Evolutionary conservation across 192 early-diverging fungal genomes (phyloP), one percentile per base, ranked within the genome.

Genomic region (Coemansia sp.): DNA sequence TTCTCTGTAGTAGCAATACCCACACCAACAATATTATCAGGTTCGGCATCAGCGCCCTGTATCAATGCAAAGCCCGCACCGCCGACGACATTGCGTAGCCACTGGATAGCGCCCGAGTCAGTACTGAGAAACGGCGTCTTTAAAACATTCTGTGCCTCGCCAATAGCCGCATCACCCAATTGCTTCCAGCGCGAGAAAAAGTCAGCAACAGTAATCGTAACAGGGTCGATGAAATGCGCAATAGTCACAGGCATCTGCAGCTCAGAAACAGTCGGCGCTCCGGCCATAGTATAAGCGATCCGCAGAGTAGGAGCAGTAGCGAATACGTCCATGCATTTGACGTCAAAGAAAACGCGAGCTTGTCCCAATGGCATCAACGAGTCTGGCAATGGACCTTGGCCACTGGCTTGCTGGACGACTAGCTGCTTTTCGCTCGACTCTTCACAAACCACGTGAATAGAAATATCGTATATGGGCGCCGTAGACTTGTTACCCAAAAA

Each of bases 101-200:
- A 80, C 22, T 87, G 81, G n/a, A 96, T 86, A 24, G 76, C 81
- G 0, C 57, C 61, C 1, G 65, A 57, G 31, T 71, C 78, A 22
- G 72, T 50, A 1, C 34, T 34, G 60, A 79, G 39, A 52, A 76
- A 79, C 63, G 74, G 67, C 61, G 80, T 75, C 52, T 72, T 70
- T 12, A 82, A 12, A 10, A 85, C 76, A 12, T 46, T 41, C 80
- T 96, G 94, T 20, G 81, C 83, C 71, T 99, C 97, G 27, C 94
- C 86, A 47, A 69, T 72, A 3, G 89, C 90, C 1, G 93, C 76
- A 0, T 94, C 95, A 31, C 95, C 96, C 78, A 99, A 92, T 83
- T 98, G 97, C 75, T 91, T 91, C 98, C 98, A 99, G 20, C 97
- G 86, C 12, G 83, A 76, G 70, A 99, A 95, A 75, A 96, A 99